Conservation (phyloP, 306 rosid species). For the Nissolia schottii region DNA sequence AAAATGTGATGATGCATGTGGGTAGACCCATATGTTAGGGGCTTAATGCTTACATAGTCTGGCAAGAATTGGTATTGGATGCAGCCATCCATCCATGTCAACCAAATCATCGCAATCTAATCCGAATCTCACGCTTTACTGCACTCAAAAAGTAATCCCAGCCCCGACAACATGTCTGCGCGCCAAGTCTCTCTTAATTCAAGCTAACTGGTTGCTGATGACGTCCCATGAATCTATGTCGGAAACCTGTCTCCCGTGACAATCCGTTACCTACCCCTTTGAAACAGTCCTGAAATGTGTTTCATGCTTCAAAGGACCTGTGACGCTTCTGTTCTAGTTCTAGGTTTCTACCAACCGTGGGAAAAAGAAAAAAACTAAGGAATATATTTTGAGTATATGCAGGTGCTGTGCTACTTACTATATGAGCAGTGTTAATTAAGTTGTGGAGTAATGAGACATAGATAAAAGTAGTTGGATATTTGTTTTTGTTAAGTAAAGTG, state of each 20-base stretch:
- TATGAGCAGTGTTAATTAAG: too few species aligned
- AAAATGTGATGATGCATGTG: neutral
- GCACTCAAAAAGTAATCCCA: neutral
- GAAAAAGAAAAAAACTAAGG: neutral
- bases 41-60: neutral
- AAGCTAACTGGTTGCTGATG: neutral
- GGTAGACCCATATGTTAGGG: neutral
- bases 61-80: neutral
- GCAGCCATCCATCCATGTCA: too few species aligned
- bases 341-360: neutral
- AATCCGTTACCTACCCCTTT: neutral
- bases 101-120: neutral
- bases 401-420: neutral
- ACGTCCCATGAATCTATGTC: slow-evolving; percentile 25
- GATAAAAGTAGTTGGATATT: too few species aligned
- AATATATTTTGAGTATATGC: neutral
- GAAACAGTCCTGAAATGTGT: neutral
- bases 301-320: slow-evolving; percentile 7
- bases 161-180: slow-evolving; percentile 13
- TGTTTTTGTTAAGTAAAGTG: too few species aligned
- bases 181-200: neutral
- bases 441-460: too few species aligned
- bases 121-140: neutral
- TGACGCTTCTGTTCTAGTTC: neutral
- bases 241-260: slow-evolving; percentile 25